These are phyloP conservation scores for Elaeis guineensis DNA, from an alignment of 176 grass and related monocot genomes.

Conservation along the genomic window DNA sequence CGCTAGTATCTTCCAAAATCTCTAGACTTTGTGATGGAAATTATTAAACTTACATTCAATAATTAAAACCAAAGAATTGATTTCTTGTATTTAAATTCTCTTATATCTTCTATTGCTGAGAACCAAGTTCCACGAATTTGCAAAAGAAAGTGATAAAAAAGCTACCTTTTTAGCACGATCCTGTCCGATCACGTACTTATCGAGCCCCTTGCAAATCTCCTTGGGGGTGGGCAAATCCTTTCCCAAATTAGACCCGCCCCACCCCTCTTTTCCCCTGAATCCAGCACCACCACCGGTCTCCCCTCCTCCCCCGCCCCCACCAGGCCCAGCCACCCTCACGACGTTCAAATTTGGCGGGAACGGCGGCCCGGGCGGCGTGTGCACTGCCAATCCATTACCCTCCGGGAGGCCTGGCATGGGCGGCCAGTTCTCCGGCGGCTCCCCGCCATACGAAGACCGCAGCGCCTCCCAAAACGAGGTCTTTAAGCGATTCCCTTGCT, in stretches of 20 bases:
- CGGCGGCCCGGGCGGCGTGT: constrained; percentile 73
- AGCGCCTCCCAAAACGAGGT: constrained; percentile 44
- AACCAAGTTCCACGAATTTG: not conserved
- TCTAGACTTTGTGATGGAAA: too few relatives aligned
- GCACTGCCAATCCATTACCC: constrained; percentile 56
- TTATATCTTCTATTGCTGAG: not conserved
- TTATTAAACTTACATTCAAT: not conserved
- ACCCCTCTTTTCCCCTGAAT: constrained; percentile 61
- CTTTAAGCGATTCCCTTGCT: constrained; percentile 19
- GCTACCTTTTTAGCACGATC: constrained; percentile 87
- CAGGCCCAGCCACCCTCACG: constrained; percentile 56
- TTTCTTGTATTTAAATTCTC: too few relatives aligned
- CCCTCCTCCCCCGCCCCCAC: constrained; percentile 45
- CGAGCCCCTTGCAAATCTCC: constrained; percentile 84
- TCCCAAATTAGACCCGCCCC: constrained; percentile 83
- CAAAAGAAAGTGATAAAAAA: constrained; percentile 1
- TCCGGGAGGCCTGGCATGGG: constrained; percentile 13
- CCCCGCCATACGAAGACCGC: constrained; percentile 39
- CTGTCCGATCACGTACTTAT: constrained; percentile 97
- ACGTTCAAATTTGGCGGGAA: constrained; percentile 85
- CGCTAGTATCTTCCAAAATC: too few relatives aligned
- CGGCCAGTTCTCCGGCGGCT: constrained; percentile 38
- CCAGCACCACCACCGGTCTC: constrained; percentile 29
- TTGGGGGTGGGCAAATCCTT: constrained; percentile 94
- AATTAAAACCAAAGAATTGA: not conserved